These are phyloP conservation scores for Rosa lucieae DNA, from an alignment of 306 rosid genomes.

Conservation along the genomic window DNA sequence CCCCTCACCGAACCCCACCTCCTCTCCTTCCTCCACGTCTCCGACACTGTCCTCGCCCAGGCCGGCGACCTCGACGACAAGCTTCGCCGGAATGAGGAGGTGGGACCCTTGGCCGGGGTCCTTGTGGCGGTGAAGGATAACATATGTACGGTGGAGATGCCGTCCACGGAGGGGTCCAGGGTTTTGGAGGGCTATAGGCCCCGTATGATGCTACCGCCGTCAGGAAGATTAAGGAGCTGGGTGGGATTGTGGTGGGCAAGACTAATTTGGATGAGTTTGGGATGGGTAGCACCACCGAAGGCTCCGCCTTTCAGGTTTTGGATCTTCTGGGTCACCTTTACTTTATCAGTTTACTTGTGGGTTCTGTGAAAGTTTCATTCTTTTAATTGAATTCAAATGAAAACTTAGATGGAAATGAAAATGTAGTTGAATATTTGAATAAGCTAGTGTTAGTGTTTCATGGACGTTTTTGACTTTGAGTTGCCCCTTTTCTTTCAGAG, in stretches of 20 bases:
- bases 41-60: constrained; percentile 46
- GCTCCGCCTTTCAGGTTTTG: constrained; percentile 85
- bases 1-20: constrained; percentile 69
- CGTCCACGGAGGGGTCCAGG: constrained; percentile 84
- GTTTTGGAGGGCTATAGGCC: constrained; percentile 73
- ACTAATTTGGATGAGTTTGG: constrained; percentile 62
- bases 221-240: constrained; percentile 65
- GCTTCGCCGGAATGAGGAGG: constrained; percentile 50
- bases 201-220: constrained; percentile 92
- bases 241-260: constrained; percentile 85
- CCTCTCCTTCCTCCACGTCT: constrained; percentile 76
- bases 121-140: constrained; percentile 89
- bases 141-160: constrained; percentile 88
- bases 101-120: constrained; percentile 83
- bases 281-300: constrained; percentile 34
- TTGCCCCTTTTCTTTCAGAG: too few species aligned
- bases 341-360: background rate
- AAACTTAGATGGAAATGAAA: background rate
- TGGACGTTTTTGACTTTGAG: too few species aligned
- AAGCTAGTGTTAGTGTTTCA: too few species aligned
- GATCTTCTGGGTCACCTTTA: background rate
- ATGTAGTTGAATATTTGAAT: constrained; percentile 1
- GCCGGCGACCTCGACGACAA: constrained; percentile 56
- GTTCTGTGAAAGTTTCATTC: background rate
- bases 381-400: background rate